Conservation (phyloP, 2,329 filamentous ascomycete genomes). For the Paecilomyces variotii region DNA sequence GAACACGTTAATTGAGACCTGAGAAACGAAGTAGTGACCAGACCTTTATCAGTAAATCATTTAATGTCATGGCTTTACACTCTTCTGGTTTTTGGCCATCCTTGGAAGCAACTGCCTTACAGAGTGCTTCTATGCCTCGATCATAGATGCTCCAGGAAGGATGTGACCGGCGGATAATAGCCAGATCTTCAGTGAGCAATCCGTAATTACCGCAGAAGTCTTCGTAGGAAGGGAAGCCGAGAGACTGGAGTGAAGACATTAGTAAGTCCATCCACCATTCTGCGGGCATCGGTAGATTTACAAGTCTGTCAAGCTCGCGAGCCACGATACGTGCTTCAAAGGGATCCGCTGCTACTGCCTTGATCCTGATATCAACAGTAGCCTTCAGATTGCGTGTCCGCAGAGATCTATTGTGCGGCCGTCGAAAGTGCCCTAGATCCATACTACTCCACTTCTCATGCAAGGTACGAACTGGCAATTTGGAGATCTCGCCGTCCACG, state of each 20-base stretch:
- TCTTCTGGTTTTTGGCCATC: constrained; percentile 54
- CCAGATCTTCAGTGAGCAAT: constrained; percentile 70
- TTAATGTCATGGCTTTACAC: constrained; percentile 71
- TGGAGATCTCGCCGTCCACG: constrained; percentile 12
- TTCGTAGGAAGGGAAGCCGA: constrained; percentile 77
- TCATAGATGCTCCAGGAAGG: constrained; percentile 74
- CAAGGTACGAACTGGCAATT: constrained; percentile 17
- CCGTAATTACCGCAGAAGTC: constrained; percentile 89
- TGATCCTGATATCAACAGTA: constrained; percentile 18
- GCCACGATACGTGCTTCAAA: constrained; percentile 48
- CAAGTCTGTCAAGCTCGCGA: constrained; percentile 45
- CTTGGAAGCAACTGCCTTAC: constrained; percentile 64
- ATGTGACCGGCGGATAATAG: constrained; percentile 58
- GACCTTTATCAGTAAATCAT: constrained; percentile 86
- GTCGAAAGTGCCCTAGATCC: constrained; percentile 34
- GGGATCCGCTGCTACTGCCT: constrained; percentile 43
- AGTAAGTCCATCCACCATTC: constrained; percentile 30
- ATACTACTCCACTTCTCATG: constrained; percentile 43
- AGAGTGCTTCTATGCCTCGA: constrained; percentile 74
- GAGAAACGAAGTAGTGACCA: constrained; percentile 6
- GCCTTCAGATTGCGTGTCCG: constrained; percentile 22
- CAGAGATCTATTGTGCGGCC: constrained; percentile 18
- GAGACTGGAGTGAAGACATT: constrained; percentile 53
- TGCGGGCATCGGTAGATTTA: constrained; percentile 18
- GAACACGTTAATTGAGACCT: constrained; percentile 4